Evolutionary conservation across 257 asterid species (phyloP), one percentile per base, ranked within the genome.

Genomic region (Nicotiana paniculata): DNA sequence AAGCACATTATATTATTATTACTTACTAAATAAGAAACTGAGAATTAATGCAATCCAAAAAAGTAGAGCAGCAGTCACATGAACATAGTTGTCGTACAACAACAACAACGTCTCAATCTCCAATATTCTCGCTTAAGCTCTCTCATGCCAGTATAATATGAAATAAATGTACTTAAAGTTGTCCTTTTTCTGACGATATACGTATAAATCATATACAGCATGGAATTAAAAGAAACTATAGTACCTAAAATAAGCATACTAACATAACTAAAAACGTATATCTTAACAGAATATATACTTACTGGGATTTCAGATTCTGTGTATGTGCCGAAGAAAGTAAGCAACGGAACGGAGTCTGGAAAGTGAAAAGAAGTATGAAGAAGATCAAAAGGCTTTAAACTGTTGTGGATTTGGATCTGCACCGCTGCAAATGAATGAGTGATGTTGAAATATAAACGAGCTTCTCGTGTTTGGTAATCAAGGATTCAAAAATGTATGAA

Each of bases 391-490:
- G 35, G 9, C 55, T 12, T 61, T 39, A 6, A 26, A 55, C 12
- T 48, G 16, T 6, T 9, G 17, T 4, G 16, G 77, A 83, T 26
- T 79, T 82, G 90, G 91, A 91, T 90, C 90, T 86, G 62, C 48
- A 74, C 35, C 2, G 85, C 68, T 33, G 57, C 21, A 55, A 77
- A 10, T 65, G 33, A 32, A 37, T n/a, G 32, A 30, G 37, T 9
- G 62, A 72, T 35, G 77, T 78, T 6, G 66, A 67, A 62, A 88
- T 12, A 15, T 24, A 16, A 62, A 85, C 88, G 86, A 85, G 90
- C 26, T 81, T 90, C 93, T 88, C 93, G 97, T 92, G 97, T 86
- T 37, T 37, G 8, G 79, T 82, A 61, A 64, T 55, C 10, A 69
- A 79, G 76, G 65, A 81, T 87, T 88, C 86, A 83, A 83, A 83